phyloP scores from a whole-genome alignment of 2,329 filamentous ascomycete species.

The Zopfia rhizophila region DNA sequence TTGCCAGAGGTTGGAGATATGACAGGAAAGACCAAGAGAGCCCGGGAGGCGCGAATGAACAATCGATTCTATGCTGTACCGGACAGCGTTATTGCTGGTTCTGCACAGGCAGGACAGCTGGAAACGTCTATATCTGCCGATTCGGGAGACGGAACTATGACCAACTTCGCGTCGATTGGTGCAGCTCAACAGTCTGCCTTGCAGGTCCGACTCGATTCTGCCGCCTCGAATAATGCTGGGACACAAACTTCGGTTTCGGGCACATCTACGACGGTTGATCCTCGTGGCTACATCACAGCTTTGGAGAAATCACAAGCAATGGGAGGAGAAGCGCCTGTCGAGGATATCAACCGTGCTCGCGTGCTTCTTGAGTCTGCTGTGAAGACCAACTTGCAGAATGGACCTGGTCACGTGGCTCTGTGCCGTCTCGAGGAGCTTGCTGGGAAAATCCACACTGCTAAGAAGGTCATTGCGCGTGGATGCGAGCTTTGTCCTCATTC shows the following conservation, averaged over 20 bases:
- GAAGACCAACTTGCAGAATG: slow-evolving; percentile 95
- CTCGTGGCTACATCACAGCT: slow-evolving; percentile 94
- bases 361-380: slow-evolving; percentile 95
- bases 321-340: slow-evolving; percentile 79
- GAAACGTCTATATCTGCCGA: slow-evolving; percentile 85
- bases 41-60: slow-evolving; percentile 81
- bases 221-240: slow-evolving; percentile 74
- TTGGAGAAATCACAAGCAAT: slow-evolving; percentile 83
- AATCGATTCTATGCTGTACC: slow-evolving; percentile 91
- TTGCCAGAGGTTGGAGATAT: slow-evolving; percentile 96
- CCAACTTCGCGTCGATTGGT: slow-evolving; percentile 97
- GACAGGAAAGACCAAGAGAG: slow-evolving; percentile 90
- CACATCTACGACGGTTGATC: slow-evolving; percentile 90
- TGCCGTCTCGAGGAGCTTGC: slow-evolving; percentile 92
- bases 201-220: slow-evolving; percentile 91
- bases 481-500: slow-evolving; percentile 93
- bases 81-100: slow-evolving; percentile 91
- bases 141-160: slow-evolving; percentile 84
- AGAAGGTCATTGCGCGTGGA: slow-evolving; percentile 86
- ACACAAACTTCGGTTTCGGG: slow-evolving; percentile 74
- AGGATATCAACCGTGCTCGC: slow-evolving; percentile 93
- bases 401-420: slow-evolving; percentile 94
- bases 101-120: slow-evolving; percentile 81
- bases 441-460: slow-evolving; percentile 88
- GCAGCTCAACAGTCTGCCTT: slow-evolving; percentile 95